Evolutionary conservation across 441 rosid species (phyloP).

Genomic region (Isatis lusitanica): DNA sequence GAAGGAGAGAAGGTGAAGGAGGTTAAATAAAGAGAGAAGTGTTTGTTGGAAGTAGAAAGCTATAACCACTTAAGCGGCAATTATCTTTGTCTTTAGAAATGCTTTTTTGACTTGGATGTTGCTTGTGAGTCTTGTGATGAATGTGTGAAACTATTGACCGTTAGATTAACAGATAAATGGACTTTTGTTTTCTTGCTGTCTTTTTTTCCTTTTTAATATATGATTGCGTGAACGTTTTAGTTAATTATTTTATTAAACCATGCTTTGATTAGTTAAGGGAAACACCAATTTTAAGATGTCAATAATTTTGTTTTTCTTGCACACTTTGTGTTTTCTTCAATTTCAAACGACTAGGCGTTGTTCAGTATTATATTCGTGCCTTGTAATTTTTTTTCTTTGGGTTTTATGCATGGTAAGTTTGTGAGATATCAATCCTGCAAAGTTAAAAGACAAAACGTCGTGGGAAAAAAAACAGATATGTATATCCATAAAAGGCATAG

Average conservation of each 20-base stretch:
- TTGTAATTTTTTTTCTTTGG: not conserved
- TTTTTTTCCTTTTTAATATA: not conserved
- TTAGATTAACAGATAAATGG: constrained; percentile 17
- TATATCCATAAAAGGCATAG: not conserved
- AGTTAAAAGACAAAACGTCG: not conserved
- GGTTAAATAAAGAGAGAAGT: constrained; percentile 25
- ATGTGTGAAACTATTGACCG: constrained; percentile 20
- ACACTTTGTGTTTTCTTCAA: not conserved
- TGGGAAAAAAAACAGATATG: not conserved
- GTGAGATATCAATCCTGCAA: not conserved
- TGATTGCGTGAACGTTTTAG: constrained; percentile 32
- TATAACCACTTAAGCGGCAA: constrained; percentile 31
- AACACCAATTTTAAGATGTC: constrained; percentile 9
- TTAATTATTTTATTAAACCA: constrained; percentile 1
- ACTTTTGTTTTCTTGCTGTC: constrained; percentile 26
- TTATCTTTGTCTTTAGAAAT: constrained; percentile 21
- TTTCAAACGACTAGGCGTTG: not conserved
- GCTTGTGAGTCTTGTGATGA: constrained; percentile 16
- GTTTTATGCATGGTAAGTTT: constrained; percentile 5
- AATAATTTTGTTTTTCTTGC: not conserved
- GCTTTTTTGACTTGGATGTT: constrained; percentile 34
- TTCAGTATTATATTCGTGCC: not conserved
- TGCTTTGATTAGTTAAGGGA: constrained; percentile 17
- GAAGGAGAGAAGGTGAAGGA: constrained; percentile 11
- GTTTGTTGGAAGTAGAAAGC: constrained; percentile 28